Evolutionary conservation across 495 filamentous ascomycete genomes (phyloP).

Genomic region (Thozetella sp.): DNA sequence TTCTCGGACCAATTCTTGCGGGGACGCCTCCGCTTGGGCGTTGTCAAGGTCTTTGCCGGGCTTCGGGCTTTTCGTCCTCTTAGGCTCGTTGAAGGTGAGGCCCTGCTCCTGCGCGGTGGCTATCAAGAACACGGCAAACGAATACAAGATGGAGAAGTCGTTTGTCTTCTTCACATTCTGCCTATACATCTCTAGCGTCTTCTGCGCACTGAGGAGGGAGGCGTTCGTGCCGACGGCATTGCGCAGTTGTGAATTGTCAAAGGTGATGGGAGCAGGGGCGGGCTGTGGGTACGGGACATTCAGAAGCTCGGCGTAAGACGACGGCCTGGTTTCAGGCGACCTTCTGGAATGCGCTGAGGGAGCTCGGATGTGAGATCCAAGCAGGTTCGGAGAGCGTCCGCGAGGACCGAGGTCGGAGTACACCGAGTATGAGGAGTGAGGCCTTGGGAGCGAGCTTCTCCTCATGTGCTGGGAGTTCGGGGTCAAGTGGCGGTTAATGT

Average conservation of each 20-base stretch:
- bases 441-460: constrained; percentile 61
- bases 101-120: constrained; percentile 75
- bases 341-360: constrained; percentile 64
- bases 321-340: constrained; percentile 76
- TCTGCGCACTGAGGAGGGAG: constrained; percentile 82
- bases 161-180: constrained; percentile 96
- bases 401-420: constrained; percentile 65
- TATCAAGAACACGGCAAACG: constrained; percentile 93
- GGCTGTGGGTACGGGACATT: constrained; percentile 89
- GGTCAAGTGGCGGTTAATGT: constrained; percentile 59
- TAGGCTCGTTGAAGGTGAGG: constrained; percentile 36
- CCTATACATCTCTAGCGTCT: constrained; percentile 97
- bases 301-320: constrained; percentile 84
- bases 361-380: constrained; percentile 47
- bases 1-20: constrained; percentile 77
- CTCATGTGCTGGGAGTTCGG: constrained; percentile 49
- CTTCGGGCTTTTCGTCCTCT: constrained; percentile 43
- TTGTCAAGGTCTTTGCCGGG: constrained; percentile 32
- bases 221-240: constrained; percentile 84
- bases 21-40: constrained; percentile 48
- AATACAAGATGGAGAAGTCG: constrained; percentile 85
- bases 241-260: constrained; percentile 78
- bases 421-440: constrained; percentile 71
- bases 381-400: constrained; percentile 61
- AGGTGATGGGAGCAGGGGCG: constrained; percentile 68